Conservation (phyloP, 139 green algal genomes). For the Chlamydomonas applanata region DNA sequence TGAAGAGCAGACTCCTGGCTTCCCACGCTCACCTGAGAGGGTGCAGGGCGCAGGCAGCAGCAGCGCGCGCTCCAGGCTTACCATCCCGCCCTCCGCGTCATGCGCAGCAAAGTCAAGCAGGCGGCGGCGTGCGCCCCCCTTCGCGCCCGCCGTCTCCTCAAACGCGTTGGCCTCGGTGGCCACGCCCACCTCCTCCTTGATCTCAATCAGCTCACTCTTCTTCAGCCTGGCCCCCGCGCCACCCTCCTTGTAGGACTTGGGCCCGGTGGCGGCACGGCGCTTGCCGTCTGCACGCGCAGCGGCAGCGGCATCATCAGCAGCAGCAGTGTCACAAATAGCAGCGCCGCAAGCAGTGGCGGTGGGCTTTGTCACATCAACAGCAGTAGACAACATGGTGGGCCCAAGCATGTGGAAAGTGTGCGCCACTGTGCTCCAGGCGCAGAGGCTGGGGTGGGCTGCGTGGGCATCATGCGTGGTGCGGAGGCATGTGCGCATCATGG, state of each 20-base stretch:
- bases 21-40: conserved; percentile 24
- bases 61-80: conserved; percentile 47
- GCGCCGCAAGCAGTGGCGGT: not conserved
- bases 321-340: not conserved
- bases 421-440: too few species aligned
- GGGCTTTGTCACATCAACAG: not conserved
- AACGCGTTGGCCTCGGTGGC: conserved; percentile 46
- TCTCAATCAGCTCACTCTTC: conserved; percentile 36
- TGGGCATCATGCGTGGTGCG: too few species aligned
- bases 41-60: conserved; percentile 15
- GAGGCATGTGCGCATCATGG: too few species aligned
- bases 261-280: not conserved
- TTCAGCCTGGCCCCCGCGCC: not conserved
- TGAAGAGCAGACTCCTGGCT: not conserved
- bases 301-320: not conserved
- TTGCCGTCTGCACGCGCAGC: not conserved
- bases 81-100: conserved; percentile 30
- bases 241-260: conserved; percentile 2
- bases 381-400: too few species aligned
- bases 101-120: conserved; percentile 52
- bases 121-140: conserved; percentile 11
- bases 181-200: conserved; percentile 40
- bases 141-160: conserved; percentile 22
- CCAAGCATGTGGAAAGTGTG: too few species aligned
- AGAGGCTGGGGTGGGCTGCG: too few species aligned